These are phyloP conservation scores for Pythium chondricola DNA, from an alignment of 352 stramenopile species.

Conservation along the genomic window DNA sequence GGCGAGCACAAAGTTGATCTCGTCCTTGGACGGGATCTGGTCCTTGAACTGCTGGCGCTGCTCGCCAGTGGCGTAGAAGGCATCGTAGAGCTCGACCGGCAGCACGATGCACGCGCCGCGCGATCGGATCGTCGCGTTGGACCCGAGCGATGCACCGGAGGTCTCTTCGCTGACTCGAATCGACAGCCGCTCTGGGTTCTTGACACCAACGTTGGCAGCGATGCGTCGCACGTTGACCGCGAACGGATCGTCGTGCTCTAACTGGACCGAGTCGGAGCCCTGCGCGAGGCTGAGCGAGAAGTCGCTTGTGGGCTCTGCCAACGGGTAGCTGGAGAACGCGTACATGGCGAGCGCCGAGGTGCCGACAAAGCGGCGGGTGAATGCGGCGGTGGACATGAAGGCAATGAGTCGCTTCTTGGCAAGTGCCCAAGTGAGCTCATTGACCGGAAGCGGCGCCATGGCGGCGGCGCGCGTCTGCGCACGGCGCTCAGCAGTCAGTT, in stretches of 20 bases:
- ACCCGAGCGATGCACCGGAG: slow-evolving; percentile 50
- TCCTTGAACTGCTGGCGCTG: slow-evolving; percentile 37
- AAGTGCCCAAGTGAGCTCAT: slow-evolving; percentile 15
- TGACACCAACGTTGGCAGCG: slow-evolving; percentile 54
- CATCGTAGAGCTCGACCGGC: slow-evolving; percentile 75
- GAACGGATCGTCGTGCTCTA: slow-evolving; percentile 53
- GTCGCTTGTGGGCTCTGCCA: slow-evolving; percentile 51
- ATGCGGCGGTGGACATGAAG: slow-evolving; percentile 28
- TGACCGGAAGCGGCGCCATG: not conserved
- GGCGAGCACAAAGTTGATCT: slow-evolving; percentile 80
- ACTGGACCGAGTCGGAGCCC: slow-evolving; percentile 40
- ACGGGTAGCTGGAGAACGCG: slow-evolving; percentile 40
- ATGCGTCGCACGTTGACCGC: slow-evolving; percentile 57
- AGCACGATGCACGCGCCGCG: slow-evolving; percentile 64
- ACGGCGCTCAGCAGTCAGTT: slow-evolving; percentile 4
- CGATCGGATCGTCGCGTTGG: slow-evolving; percentile 49
- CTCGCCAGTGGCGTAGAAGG: slow-evolving; percentile 52
- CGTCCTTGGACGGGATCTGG: slow-evolving; percentile 51
- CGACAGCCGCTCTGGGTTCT: slow-evolving; percentile 57
- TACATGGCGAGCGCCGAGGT: slow-evolving; percentile 31
- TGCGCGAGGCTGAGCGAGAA: slow-evolving; percentile 55
- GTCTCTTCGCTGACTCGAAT: slow-evolving; percentile 61
- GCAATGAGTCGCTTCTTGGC: slow-evolving; percentile 22
- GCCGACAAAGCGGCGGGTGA: slow-evolving; percentile 29
- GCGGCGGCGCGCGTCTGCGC: not conserved